Evolutionary conservation across 2,329 filamentous ascomycete species (phyloP), one percentile per base, ranked within the genome.

Genomic region (Eutypella sp.): DNA sequence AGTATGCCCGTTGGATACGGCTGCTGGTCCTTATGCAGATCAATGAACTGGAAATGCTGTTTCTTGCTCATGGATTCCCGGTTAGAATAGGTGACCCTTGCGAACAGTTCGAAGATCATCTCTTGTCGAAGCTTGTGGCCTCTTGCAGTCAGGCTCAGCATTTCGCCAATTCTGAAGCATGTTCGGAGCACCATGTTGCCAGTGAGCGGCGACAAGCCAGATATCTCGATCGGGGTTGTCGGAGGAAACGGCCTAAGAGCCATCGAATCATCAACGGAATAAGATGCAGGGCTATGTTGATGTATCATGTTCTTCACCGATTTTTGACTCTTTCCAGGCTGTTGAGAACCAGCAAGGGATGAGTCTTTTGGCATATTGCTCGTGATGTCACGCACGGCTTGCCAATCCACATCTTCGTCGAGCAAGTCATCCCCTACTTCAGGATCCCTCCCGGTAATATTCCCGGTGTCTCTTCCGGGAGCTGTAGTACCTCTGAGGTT

Each of bases 101-200:
- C 81, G 56, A 82, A 88, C 0, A 87, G 63, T 58, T 87, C 83
- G 48, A 87, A 74, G 0, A 76, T 59, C 4, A 68, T 69, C 1
- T 66, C 57, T 18, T 66, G 62, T n/a, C 66, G 59, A 9, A 64
- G 53, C 10, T 52, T 57, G 41, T 57, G 57, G 40, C 64, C 64
- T 3, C 56, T 45, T 1, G 45, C 38, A 42, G 76, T 72, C 37
- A 75, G 70, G 15, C 67, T 67, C 40, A 81, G 66, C 46, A 84
- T 74, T 56, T 86, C 81, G 3, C 76, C 78, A 20, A 85, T 70
- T 22, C 81, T 74, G 53, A 87, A 87, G 57, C 82, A 86, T 0
- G 76, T 81, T 10, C 78, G 73, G 11, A 84, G 65, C 6, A 75
- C 47, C 0, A 57, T 64, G 9, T 65, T 59, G 2, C 73, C 66